Evolutionary conservation across 805 yeast genomes (phyloP).

Genomic region (Metschnikowia lunata): DNA sequence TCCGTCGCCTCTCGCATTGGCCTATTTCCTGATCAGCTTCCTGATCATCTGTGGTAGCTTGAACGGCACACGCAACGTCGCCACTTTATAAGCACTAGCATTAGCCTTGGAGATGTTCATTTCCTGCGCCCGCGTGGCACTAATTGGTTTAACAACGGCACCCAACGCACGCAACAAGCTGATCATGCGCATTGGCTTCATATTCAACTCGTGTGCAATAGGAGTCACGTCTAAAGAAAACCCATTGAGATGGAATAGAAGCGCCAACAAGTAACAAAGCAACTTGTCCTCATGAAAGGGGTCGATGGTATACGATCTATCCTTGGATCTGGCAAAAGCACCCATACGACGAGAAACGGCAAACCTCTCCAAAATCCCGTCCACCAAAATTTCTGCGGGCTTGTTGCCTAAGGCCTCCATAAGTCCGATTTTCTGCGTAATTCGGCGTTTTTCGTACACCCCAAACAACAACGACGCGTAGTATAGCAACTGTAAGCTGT

Average conservation of each 20-base stretch:
- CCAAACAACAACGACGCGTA: conserved; percentile 79
- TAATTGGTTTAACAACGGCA: conserved; percentile 67
- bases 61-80: conserved; percentile 82
- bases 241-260: conserved; percentile 70
- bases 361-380: conserved; percentile 68
- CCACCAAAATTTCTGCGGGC: conserved; percentile 71
- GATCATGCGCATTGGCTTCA: conserved; percentile 70
- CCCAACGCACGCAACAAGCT: conserved; percentile 78
- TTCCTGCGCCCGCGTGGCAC: conserved; percentile 71
- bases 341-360: conserved; percentile 50
- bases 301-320: conserved; percentile 73
- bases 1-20: no score
- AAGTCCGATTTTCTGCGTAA: conserved; percentile 53
- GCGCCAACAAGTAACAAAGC: conserved; percentile 69
- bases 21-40: conserved; percentile 5
- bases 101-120: conserved; percentile 59
- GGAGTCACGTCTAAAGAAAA: conserved; percentile 75
- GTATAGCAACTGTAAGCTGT: conserved; percentile 66
- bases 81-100: conserved; percentile 69
- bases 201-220: conserved; percentile 75
- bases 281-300: conserved; percentile 86
- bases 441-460: conserved; percentile 68
- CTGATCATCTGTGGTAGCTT: conserved; percentile 78
- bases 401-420: conserved; percentile 53
- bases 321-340: conserved; percentile 63